A percentile compares a stretch with the other conserved stretches of the same genome.
These are phyloP conservation scores for Torulaspora delbrueckii DNA, from an alignment of 805 yeast genomes.

Conservation along the genomic window DNA sequence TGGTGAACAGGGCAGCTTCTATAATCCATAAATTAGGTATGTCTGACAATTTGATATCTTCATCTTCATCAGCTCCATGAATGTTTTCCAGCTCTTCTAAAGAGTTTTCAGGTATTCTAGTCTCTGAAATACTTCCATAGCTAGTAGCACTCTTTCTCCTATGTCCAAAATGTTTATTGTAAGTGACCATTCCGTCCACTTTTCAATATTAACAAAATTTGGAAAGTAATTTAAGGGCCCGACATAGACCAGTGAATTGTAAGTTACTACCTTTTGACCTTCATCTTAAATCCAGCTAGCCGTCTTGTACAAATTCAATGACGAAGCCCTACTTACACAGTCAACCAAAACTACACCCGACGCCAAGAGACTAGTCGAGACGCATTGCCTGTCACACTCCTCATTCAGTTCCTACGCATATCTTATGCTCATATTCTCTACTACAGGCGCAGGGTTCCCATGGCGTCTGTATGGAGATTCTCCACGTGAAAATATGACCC, in stretches of 20 bases:
- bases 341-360: background rate
- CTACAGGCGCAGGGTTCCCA: background rate
- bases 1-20: slow-evolving; percentile 34
- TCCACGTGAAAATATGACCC: background rate
- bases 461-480: background rate
- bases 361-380: no score
- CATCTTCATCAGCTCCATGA: slow-evolving; percentile 7
- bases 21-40: slow-evolving; percentile 32
- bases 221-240: background rate
- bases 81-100: background rate
- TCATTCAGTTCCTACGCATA: no score
- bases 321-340: background rate
- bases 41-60: slow-evolving; percentile 11
- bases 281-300: background rate
- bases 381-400: no score
- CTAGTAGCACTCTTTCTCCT: background rate
- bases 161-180: background rate
- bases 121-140: background rate
- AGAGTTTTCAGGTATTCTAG: background rate
- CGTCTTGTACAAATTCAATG: background rate
- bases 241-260: background rate
- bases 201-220: no score
- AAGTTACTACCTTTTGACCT: background rate
- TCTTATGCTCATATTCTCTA: no score
- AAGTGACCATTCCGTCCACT: background rate